phyloP scores from a whole-genome alignment of 176 grass and related monocot species.

The Zea mays region DNA sequence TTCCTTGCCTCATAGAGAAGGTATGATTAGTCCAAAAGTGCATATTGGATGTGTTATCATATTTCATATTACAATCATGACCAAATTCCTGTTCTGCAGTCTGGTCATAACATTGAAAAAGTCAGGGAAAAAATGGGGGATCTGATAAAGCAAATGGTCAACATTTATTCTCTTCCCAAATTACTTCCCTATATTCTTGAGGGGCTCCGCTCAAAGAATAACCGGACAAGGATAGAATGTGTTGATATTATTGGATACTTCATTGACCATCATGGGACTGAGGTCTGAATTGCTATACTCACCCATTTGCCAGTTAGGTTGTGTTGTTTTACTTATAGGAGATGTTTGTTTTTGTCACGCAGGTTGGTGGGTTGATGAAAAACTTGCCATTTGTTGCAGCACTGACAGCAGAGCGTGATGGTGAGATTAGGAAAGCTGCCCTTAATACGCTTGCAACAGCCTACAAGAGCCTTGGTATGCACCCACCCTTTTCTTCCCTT shows the following conservation, averaged over 20 bases:
- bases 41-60: neutral
- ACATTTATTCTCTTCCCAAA: slow-evolving; percentile 80
- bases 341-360: slow-evolving; percentile 32
- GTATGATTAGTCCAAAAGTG: slow-evolving; percentile 38
- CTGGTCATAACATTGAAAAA: slow-evolving; percentile 99
- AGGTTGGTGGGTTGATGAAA: slow-evolving; percentile 98
- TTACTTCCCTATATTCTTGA: slow-evolving; percentile 89
- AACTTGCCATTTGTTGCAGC: slow-evolving; percentile 87
- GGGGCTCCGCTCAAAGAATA: slow-evolving; percentile 95
- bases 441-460: slow-evolving; percentile 96
- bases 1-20: slow-evolving; percentile 93
- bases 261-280: slow-evolving; percentile 78
- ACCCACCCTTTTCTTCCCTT: neutral
- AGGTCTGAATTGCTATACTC: slow-evolving; percentile 50
- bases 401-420: slow-evolving; percentile 89
- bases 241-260: slow-evolving; percentile 93
- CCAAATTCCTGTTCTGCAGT: slow-evolving; percentile 49
- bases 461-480: slow-evolving; percentile 88
- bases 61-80: slow-evolving; percentile 1
- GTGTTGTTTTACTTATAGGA: slow-evolving; percentile 10
- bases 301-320: neutral
- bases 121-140: slow-evolving; percentile 93
- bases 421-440: slow-evolving; percentile 96
- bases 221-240: slow-evolving; percentile 94
- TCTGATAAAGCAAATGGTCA: slow-evolving; percentile 90